Evolutionary conservation across 2,329 filamentous ascomycete species (phyloP), one percentile per base, ranked within the genome.

Genomic region (Aspergillus awamori): DNA sequence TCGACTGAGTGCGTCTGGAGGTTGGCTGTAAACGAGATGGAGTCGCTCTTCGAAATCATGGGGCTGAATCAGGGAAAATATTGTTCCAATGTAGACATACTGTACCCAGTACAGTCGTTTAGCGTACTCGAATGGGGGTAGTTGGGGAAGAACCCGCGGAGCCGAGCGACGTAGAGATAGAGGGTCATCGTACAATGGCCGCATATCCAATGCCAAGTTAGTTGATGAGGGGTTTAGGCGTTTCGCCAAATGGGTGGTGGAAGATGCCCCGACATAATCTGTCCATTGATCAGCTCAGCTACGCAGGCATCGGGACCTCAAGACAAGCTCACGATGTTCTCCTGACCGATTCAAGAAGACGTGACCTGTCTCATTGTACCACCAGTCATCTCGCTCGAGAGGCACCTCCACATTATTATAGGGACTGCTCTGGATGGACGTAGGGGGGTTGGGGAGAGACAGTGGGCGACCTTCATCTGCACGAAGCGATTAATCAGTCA

Each of bases 71-170:
- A 86, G 82, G 10, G 81, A 80, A 61, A 86, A 86, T 8, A 86
- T 86, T 13, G 83, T 85, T 10, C 84, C 84, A 17, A 86, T 85
- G 58, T 84, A 86, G 36, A 78, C 77, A 68, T 85, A 83, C 60
- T 86, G 84, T 0, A 82, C 80, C 28, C 77, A 76, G 61, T 82
- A 84, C 2, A 83, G 73, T 13, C 81, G 74, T 55, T 80, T 81
- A 0, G 83, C 83, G 63, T 83, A 80, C 33, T 84, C 80, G 10
- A 80, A 75, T 0, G 83, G 82, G 0, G 83, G 83, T 1, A 85
- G 70, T 13, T 78, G 72, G 20, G 80, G 70, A n/a, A 76, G 58
- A 11, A 67, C 41, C 39, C 64, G 66, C 48, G 61, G 67, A 4
- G 71, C 65, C 0, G 72, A 63, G 26, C 70, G 71, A 41, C 69